These are phyloP conservation scores for Brassica rapa DNA, from an alignment of 345 rosid genomes.

Conservation along the genomic window DNA sequence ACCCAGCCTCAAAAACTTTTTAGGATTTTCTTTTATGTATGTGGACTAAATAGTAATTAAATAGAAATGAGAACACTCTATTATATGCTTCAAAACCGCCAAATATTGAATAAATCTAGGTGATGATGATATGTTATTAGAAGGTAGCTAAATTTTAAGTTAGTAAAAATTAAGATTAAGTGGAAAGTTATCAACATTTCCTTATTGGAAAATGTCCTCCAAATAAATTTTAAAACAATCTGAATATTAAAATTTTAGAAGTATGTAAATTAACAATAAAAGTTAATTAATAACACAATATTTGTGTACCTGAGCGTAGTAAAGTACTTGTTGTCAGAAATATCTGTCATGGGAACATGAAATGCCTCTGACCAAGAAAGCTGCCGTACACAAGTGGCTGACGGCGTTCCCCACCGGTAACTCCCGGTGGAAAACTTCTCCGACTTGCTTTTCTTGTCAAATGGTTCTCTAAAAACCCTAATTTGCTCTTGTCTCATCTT, in stretches of 20 bases:
- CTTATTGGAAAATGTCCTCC: not conserved
- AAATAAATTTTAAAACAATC: not conserved
- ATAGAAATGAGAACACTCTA: constrained; percentile 6
- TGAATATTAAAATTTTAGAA: not conserved
- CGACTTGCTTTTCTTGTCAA: constrained; percentile 57
- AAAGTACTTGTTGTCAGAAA: constrained; percentile 44
- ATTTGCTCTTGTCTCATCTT: constrained; percentile 71
- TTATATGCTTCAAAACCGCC: constrained; percentile 20
- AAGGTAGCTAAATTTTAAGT: not conserved
- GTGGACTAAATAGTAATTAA: not conserved
- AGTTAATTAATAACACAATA: not conserved
- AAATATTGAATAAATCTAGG: constrained; percentile 1
- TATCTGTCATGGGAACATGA: constrained; percentile 79
- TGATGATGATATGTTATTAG: constrained; percentile 6
- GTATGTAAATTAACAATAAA: not conserved
- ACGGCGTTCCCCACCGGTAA: constrained; percentile 95
- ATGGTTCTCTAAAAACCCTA: constrained; percentile 75
- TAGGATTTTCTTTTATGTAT: not conserved
- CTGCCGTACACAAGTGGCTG: constrained; percentile 71
- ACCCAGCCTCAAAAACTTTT: constrained; percentile 25
- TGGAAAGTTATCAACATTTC: not conserved
- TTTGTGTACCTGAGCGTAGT: constrained; percentile 51
- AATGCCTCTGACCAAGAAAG: constrained; percentile 96
- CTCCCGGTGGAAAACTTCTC: constrained; percentile 68
- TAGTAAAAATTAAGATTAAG: not conserved